Evolutionary conservation across 441 rosid genomes (phyloP).

Genomic region (Populus trichocarpa): DNA sequence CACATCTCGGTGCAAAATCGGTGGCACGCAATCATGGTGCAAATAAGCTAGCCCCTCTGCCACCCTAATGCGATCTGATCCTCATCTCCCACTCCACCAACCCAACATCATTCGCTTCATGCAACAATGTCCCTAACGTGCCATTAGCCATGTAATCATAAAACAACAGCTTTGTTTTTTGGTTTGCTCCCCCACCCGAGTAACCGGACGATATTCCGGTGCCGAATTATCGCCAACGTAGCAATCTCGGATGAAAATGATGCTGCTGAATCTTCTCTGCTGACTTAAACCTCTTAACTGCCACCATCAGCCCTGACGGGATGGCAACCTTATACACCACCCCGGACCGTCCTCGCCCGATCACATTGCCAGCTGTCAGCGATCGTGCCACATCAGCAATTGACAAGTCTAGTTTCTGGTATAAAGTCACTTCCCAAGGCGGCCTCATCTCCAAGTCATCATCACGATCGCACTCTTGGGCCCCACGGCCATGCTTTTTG

Average conservation of each 20-base stretch:
- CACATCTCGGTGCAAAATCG: constrained; percentile 84
- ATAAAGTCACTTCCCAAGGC: constrained; percentile 82
- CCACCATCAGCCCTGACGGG: constrained; percentile 49
- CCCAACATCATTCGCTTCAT: constrained; percentile 35
- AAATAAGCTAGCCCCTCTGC: constrained; percentile 83
- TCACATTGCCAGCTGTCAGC: constrained; percentile 50
- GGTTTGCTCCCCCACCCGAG: constrained; percentile 83
- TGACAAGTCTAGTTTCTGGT: constrained; percentile 79
- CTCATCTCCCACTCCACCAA: constrained; percentile 64
- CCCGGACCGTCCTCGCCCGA: constrained; percentile 81
- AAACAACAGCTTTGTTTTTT: constrained; percentile 59
- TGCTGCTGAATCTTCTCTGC: constrained; percentile 47
- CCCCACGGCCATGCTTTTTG: constrained; percentile 36
- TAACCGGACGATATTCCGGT: constrained; percentile 78
- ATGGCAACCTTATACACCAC: constrained; percentile 62
- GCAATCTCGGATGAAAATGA: constrained; percentile 80
- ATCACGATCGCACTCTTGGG: constrained; percentile 26
- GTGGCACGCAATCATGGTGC: constrained; percentile 84
- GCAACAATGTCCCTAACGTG: constrained; percentile 54
- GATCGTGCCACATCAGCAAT: constrained; percentile 53
- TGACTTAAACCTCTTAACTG: constrained; percentile 65
- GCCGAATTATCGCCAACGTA: constrained; percentile 71
- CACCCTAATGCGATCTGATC: constrained; percentile 62
- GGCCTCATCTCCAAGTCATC: constrained; percentile 56
- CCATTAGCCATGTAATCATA: constrained; percentile 73